phyloP scores from a whole-genome alignment of 2,329 filamentous ascomycete species.

The Fusarium equiseti region DNA sequence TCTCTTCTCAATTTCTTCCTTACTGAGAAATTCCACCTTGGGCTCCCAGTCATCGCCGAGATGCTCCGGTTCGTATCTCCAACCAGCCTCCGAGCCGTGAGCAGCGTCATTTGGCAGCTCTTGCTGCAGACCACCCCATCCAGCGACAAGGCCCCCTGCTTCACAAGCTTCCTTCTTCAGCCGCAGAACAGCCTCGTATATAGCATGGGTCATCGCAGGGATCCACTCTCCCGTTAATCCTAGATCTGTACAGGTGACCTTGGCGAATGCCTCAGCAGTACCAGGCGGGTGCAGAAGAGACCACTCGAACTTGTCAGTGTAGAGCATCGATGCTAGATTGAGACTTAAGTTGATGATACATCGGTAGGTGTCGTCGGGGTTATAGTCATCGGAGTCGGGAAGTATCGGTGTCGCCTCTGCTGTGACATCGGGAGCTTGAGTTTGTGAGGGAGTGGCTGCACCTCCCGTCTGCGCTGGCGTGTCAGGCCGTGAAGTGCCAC shows the following conservation, averaged over 20 bases:
- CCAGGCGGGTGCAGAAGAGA: conserved; percentile 92
- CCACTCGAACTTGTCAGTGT: conserved; percentile 98
- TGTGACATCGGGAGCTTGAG: conserved; percentile 67
- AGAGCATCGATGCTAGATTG: conserved; percentile 89
- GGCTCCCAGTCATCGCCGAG: conserved; percentile 88
- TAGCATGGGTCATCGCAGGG: conserved; percentile 92
- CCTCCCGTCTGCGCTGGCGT: conserved; percentile 68
- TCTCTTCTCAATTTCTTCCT: conserved; percentile 97
- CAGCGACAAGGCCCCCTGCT: conserved; percentile 85
- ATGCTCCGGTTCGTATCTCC: conserved; percentile 94
- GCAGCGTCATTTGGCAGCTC: conserved; percentile 92
- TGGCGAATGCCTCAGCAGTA: conserved; percentile 91
- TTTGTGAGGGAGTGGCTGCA: conserved; percentile 61
- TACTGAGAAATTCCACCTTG: conserved; percentile 83
- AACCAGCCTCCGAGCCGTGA: conserved; percentile 85
- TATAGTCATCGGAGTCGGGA: conserved; percentile 77
- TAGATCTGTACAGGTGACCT: conserved; percentile 91
- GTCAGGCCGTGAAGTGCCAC: conserved; percentile 62
- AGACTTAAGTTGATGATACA: conserved; percentile 93
- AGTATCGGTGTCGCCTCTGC: conserved; percentile 75
- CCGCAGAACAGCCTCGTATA: conserved; percentile 92
- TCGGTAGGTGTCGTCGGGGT: conserved; percentile 93
- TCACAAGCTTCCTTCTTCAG: conserved; percentile 98
- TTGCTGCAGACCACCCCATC: conserved; percentile 67
- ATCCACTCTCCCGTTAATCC: conserved; percentile 94